Percentiles rank a stretch among this genome's conserved stretches.
Evolutionary conservation across 2,329 filamentous ascomycete species (phyloP).

Genomic region (Cordyceps cateniannulata): DNA sequence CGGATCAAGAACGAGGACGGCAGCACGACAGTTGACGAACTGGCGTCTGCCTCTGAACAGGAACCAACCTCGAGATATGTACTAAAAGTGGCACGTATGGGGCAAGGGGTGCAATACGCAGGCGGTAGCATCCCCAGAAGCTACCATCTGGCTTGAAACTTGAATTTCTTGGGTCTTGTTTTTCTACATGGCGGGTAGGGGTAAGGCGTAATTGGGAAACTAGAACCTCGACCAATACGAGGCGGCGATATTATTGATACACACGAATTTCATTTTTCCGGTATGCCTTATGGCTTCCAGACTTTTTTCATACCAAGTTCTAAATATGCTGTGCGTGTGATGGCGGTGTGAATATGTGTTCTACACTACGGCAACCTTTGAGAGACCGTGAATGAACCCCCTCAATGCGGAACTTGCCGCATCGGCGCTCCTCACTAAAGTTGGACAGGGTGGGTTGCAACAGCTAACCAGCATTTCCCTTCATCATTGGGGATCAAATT

Average conservation of each 20-base stretch:
- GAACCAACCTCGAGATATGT: constrained; percentile 19
- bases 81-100: constrained; percentile 19
- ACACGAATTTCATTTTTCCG: constrained; percentile 8
- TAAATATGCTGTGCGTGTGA: background rate
- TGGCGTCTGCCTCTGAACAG: constrained; percentile 20
- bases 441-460: too few relatives aligned
- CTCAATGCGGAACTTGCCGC: background rate
- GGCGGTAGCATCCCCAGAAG: constrained; percentile 15
- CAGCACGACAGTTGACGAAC: constrained; percentile 17
- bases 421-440: too few relatives aligned
- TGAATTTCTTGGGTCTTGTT: constrained; percentile 5
- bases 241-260: background rate
- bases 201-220: constrained; percentile 16
- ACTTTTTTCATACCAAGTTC: background rate
- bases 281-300: background rate
- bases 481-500: too few relatives aligned
- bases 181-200: constrained; percentile 11
- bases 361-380: too few relatives aligned
- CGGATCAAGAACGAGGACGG: constrained; percentile 23
- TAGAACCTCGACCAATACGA: constrained; percentile 2
- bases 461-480: too few relatives aligned
- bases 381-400: too few relatives aligned
- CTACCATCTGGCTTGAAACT: constrained; percentile 18
- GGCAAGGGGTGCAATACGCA: constrained; percentile 8
- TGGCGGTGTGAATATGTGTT: too few relatives aligned